phyloP scores from a whole-genome alignment of 306 rosid species.

The Sindora glabra region DNA sequence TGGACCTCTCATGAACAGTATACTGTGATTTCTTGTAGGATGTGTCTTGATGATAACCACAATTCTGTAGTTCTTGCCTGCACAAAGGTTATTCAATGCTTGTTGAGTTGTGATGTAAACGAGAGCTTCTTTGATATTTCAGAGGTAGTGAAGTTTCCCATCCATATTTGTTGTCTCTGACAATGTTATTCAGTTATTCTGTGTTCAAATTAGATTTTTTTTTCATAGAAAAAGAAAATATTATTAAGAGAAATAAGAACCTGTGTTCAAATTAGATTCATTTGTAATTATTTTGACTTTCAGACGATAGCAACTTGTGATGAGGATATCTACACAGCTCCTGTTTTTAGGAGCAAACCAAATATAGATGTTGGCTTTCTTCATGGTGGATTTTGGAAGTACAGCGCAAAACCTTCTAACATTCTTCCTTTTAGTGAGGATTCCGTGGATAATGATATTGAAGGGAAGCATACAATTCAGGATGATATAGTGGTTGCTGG shows the following conservation, averaged over 20 bases:
- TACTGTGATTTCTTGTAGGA: constrained; percentile 37
- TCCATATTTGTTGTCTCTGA: constrained; percentile 1
- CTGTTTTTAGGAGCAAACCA: constrained; percentile 79
- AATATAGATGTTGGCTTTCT: constrained; percentile 76
- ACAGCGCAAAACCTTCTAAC: constrained; percentile 79
- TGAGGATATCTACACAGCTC: constrained; percentile 70
- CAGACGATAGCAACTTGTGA: constrained; percentile 54
- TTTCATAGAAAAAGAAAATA: too few species aligned
- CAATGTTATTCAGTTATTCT: constrained; percentile 1
- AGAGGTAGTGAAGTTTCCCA: constrained; percentile 40
- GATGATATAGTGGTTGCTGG: constrained; percentile 89
- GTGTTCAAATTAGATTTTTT: constrained; percentile 16
- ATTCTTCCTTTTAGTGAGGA: constrained; percentile 47
- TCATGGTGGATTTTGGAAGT: constrained; percentile 93
- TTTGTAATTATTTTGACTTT: constrained; percentile 15
- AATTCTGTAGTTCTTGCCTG: constrained; percentile 72
- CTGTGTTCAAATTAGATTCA: constrained; percentile 12
- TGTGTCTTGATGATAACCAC: constrained; percentile 90
- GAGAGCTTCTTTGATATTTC: constrained; percentile 64
- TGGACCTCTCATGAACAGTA: background rate
- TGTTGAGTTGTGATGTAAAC: constrained; percentile 63
- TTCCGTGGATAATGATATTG: constrained; percentile 47
- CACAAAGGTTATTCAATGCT: constrained; percentile 61
- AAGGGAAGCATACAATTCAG: constrained; percentile 73
- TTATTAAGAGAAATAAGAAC: too few species aligned